Conservation (phyloP, 306 rosid species). For the Cicer bijugum region DNA sequence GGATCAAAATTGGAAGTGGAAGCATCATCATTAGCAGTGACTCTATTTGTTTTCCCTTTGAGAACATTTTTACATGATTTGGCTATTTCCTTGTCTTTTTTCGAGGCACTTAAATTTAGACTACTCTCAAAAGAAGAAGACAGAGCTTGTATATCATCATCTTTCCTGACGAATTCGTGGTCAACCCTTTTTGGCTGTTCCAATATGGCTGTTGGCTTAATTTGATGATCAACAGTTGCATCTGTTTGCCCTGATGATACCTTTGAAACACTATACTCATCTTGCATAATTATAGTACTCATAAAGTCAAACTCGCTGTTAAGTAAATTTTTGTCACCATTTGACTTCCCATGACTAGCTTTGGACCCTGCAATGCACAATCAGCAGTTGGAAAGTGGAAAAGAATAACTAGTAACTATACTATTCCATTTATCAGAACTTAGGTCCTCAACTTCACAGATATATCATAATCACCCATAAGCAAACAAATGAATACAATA, state of each 20-base stretch:
- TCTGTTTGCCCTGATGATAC: slow-evolving; percentile 50
- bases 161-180: slow-evolving; percentile 36
- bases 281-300: slow-evolving; percentile 68
- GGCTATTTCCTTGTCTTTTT: slow-evolving; percentile 47
- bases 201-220: slow-evolving; percentile 42
- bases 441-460: slow-evolving; percentile 27
- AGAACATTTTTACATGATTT: slow-evolving; percentile 45
- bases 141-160: slow-evolving; percentile 46
- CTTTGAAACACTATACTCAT: slow-evolving; percentile 86
- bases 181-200: slow-evolving; percentile 41
- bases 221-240: slow-evolving; percentile 42
- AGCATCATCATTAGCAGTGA: slow-evolving; percentile 38
- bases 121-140: slow-evolving; percentile 56
- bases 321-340: slow-evolving; percentile 42
- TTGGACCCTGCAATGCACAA: slow-evolving; percentile 71
- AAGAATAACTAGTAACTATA: slow-evolving; percentile 20
- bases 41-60: slow-evolving; percentile 46
- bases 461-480: slow-evolving; percentile 28
- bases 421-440: slow-evolving; percentile 45
- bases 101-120: slow-evolving; percentile 42
- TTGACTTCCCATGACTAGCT: slow-evolving; percentile 49
- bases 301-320: slow-evolving; percentile 64
- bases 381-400: slow-evolving; percentile 46
- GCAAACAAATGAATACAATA: slow-evolving; percentile 26
- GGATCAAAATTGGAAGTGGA: slow-evolving; percentile 45